Conservation (phyloP, 1,139 yeast genomes). For the Protomyces inouyei region DNA sequence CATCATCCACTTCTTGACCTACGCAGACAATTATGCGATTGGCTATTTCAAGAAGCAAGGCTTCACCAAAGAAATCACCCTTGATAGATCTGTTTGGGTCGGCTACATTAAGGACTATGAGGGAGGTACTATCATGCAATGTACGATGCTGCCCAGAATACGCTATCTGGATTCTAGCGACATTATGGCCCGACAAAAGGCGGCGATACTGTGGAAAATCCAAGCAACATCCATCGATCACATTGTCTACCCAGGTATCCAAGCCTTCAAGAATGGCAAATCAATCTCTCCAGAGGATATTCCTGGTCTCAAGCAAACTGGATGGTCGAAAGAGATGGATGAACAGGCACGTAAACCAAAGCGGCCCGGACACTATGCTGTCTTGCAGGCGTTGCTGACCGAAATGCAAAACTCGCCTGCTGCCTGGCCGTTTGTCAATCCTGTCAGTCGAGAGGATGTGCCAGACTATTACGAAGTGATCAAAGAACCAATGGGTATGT, state of each 20-base stretch:
- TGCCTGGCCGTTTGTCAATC: conserved; percentile 97
- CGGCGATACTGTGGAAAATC: conserved; percentile 82
- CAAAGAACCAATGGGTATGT: conserved; percentile 80
- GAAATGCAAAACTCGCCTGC: conserved; percentile 93
- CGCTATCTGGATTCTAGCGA: conserved; percentile 86
- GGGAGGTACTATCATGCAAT: conserved; percentile 98
- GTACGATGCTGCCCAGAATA: conserved; percentile 82
- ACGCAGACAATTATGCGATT: conserved; percentile 97
- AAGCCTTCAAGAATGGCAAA: conserved; percentile 51
- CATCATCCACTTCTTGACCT: conserved; percentile 81
- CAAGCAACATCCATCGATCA: conserved; percentile 74
- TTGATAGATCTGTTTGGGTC: conserved; percentile 88
- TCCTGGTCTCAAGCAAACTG: conserved; percentile 63
- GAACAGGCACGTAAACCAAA: conserved; percentile 92
- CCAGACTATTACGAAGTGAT: conserved; percentile 94
- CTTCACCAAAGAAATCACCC: conserved; percentile 85
- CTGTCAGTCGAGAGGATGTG: conserved; percentile 90
- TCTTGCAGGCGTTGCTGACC: conserved; percentile 79
- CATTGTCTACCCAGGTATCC: conserved; percentile 74
- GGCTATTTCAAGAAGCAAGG: conserved; percentile 98
- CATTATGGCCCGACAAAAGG: conserved; percentile 78
- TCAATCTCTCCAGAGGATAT: conserved; percentile 45
- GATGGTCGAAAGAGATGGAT: conserved; percentile 99
- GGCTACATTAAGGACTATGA: conserved; percentile 98
- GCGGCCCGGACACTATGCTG: conserved; percentile 89